Conservation (phyloP, 139 green algal species). For the Chlamydomonas eustigma region DNA sequence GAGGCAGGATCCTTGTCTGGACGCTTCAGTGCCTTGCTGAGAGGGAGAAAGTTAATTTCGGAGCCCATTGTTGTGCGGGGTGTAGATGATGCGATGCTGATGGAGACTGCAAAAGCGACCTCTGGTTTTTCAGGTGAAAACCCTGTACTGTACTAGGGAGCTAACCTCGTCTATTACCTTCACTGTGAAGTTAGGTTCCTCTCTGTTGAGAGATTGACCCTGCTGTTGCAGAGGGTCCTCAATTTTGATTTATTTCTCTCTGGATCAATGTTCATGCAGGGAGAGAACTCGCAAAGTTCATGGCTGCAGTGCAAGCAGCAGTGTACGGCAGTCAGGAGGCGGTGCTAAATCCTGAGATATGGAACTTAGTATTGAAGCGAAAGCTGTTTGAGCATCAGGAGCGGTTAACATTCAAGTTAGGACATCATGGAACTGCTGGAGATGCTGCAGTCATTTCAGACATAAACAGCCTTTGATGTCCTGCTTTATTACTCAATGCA, state of each 20-base stretch:
- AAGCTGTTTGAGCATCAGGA: constrained; percentile 71
- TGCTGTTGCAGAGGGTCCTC: too few relatives aligned
- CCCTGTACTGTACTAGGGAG: too few relatives aligned
- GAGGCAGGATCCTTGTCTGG: not conserved
- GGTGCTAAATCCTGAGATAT: constrained; percentile 65
- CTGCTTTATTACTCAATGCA: too few relatives aligned
- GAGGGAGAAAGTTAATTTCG: constrained; percentile 45
- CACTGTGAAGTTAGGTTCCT: too few relatives aligned
- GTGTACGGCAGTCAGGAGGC: constrained; percentile 79
- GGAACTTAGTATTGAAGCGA: constrained; percentile 33
- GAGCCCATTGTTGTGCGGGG: constrained; percentile 56
- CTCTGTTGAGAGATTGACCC: too few relatives aligned
- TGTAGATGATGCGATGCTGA: constrained; percentile 47
- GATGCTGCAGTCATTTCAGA: constrained; percentile 4
- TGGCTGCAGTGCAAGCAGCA: constrained; percentile 82
- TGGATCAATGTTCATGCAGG: too few relatives aligned
- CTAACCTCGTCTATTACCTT: too few relatives aligned
- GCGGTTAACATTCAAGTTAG: constrained; percentile 39
- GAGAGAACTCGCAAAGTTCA: constrained; percentile 93
- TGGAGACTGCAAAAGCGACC: constrained; percentile 63
- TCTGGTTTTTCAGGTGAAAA: constrained; percentile 81
- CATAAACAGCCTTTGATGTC: too few relatives aligned
- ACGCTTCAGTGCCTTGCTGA: constrained; percentile 22
- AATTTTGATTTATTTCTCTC: too few relatives aligned
- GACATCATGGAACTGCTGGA: constrained; percentile 46